Base-by-base conservation (phyloP, 2,329 filamentous ascomycete genomes). In the Exophiala alcalophila region DNA sequence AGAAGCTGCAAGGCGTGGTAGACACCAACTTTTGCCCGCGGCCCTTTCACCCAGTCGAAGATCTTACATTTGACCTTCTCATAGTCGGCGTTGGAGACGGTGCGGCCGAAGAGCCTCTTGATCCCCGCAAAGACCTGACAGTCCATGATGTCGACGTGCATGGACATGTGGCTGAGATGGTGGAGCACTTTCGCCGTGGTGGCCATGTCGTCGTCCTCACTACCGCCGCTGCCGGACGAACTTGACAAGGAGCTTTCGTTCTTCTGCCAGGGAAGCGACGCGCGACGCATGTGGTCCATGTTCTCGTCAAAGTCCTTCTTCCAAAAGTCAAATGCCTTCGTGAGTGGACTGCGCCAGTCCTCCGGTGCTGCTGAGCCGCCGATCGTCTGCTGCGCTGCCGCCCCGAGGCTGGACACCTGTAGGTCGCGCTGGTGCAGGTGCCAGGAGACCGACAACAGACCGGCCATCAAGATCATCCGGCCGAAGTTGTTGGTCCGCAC, bases 391-490 rank as follows among this genome's bases (percentile, higher is more conserved):
- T n/a, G n/a, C n/a, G n/a, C n/a, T 18, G 49, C 47, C 4, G 49
- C 45, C 6, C 84, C 89, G 0, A 97, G 74, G 1, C 89, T 88
- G 62, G 83, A 91, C 46, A 95, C 84, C 66, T 96, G 90, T 7
- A 96, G 76, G 61, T 97, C 92, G 59, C 91, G 80, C 94, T 92
- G 90, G 61, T 95, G 92, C 85, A 97, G 91, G 63, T 98, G 91
- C 87, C 89, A 97, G 60, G 86, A 91, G 18, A 97, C 88, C 54
- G 88, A 96, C 19, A 97, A 72, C 21, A 98, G 69, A 0, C 91
- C 91, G 1, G 91, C 85, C 89, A 97, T 96, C 33, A 98, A 73
- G 29, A 95, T 88, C 2, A 86, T 92, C 28, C 91, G 81, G 1
- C 91, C 92, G 60, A 97, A 97, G 0, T 87, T 84, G 62, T 95